Conservation (phyloP, 2,329 filamentous ascomycete genomes). For the Pseudodiploospora longispora region DNA sequence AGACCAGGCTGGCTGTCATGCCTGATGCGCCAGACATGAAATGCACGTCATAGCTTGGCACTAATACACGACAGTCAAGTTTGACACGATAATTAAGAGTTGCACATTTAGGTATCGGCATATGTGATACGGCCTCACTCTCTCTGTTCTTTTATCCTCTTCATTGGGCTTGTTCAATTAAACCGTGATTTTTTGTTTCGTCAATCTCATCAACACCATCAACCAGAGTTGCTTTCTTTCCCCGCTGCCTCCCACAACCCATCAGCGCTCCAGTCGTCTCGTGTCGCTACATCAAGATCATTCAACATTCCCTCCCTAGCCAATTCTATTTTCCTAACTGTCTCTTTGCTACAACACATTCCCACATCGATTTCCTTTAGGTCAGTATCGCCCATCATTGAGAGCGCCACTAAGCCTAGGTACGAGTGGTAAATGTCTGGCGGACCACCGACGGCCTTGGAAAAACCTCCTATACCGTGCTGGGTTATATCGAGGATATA, state of each 20-base stretch:
- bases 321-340: slow-evolving; percentile 39
- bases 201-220: too few species aligned
- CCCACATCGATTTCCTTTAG: slow-evolving; percentile 66
- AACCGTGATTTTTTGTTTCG: too few species aligned
- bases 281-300: slow-evolving; percentile 2
- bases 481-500: slow-evolving; percentile 84
- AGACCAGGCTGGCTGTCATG: too few species aligned
- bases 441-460: slow-evolving; percentile 59
- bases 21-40: too few species aligned
- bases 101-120: too few species aligned
- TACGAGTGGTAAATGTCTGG: slow-evolving; percentile 86
- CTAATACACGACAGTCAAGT: too few species aligned
- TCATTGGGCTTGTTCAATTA: too few species aligned
- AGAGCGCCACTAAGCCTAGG: slow-evolving; percentile 73
- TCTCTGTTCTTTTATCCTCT: too few species aligned
- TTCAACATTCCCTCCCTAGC: slow-evolving; percentile 34
- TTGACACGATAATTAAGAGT: too few species aligned
- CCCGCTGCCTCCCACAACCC: slow-evolving; percentile 17
- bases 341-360: slow-evolving; percentile 64
- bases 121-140: too few species aligned
- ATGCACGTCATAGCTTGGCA: too few species aligned
- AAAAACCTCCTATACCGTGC: slow-evolving; percentile 75
- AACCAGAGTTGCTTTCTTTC: too few species aligned
- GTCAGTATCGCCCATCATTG: slow-evolving; percentile 60
- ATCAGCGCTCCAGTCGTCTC: slow-evolving; percentile 13